Evolutionary conservation across 2,329 filamentous ascomycete species (phyloP), one percentile per base, ranked within the genome.

Genomic region (Curvularia spicifera): DNA sequence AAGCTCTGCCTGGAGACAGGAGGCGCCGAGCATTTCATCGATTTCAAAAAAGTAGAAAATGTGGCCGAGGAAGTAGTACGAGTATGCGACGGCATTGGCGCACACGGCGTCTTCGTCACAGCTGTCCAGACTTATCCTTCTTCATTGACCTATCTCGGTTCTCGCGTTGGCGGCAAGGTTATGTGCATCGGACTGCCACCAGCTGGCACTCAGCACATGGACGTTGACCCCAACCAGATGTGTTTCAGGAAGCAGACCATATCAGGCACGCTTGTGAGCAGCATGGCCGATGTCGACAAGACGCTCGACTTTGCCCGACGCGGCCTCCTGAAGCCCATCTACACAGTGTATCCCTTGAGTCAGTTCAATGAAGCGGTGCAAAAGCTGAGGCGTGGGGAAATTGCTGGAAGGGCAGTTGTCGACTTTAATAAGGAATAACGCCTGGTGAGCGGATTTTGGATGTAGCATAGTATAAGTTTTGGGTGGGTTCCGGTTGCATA

Each of bases 371-470:
- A 85, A 63, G 82, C 79, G 18, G 81, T 85, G 22, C 78, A 83
- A 65, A 80, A 81, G 63, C 66, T 85, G 63, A 75, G 76, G 53
- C 75, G 74, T 39, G 83, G 82, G 0, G 76, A 85, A 64, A 78
- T 85, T 44, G 81, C 82, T 7, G 83, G 83, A 1, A 72, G 83
- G 18, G 79, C 83, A 43, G 83, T 85, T 12, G 77, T 85, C 20
- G 81, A 84, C 64, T 85, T 85, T 63, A 83, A 85, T 28, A 61
- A 64, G 50, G 71, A 73, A 43, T 76, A 73, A 57, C 35, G 13
- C 33, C 20, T 2, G n/a, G 7, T 2, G 5, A 9, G 13, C 29
- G 8, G 35, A 10, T 24, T 26, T 37, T 15, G 35, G 22, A 24
- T 49, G 10, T 44, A 51, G n/a, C n/a, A 33, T 13, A 31, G 26